A percentile compares a stretch with the other conserved stretches of the same genome.
Conservation (phyloP, 116 monocot species). For the Trichopus zeylanicus region DNA sequence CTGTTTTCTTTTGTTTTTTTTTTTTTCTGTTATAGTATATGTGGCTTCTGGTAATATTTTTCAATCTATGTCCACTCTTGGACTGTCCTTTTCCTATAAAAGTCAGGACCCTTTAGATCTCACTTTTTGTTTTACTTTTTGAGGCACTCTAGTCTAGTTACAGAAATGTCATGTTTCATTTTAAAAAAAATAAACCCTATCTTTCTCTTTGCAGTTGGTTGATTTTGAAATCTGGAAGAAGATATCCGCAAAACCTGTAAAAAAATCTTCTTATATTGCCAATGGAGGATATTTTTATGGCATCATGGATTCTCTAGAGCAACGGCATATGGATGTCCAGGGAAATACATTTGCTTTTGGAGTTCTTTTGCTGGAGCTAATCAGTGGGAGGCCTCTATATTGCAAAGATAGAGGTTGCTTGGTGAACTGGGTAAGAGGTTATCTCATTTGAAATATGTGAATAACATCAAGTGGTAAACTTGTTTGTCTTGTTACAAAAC, state of each 20-base stretch:
- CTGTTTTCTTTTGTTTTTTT: no score
- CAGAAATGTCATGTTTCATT: neutral
- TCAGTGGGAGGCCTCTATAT: constrained; percentile 81
- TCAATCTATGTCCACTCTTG: no score
- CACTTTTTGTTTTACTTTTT: no score
- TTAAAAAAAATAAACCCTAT: neutral
- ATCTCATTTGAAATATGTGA: neutral
- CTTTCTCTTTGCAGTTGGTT: constrained; percentile 50
- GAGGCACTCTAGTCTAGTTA: neutral
- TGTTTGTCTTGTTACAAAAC: no score
- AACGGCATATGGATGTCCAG: constrained; percentile 43
- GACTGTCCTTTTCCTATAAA: no score
- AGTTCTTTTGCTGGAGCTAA: constrained; percentile 81
- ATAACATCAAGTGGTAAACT: no score
- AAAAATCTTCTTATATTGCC: constrained; percentile 26
- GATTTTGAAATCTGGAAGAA: constrained; percentile 94
- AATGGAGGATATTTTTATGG: constrained; percentile 28
- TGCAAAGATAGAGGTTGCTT: constrained; percentile 83
- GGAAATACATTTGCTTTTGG: constrained; percentile 76
- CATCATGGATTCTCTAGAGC: constrained; percentile 35
- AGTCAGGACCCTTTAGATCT: no score
- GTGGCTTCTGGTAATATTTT: no score
- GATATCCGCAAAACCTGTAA: constrained; percentile 36
- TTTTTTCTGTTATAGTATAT: no score
- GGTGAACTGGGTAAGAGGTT: constrained; percentile 71